Percentiles rank a stretch among this genome's conserved stretches.
phyloP scores from a whole-genome alignment of 371 early-diverging fungal genomes.

The Actinomortierella wolfii region DNA sequence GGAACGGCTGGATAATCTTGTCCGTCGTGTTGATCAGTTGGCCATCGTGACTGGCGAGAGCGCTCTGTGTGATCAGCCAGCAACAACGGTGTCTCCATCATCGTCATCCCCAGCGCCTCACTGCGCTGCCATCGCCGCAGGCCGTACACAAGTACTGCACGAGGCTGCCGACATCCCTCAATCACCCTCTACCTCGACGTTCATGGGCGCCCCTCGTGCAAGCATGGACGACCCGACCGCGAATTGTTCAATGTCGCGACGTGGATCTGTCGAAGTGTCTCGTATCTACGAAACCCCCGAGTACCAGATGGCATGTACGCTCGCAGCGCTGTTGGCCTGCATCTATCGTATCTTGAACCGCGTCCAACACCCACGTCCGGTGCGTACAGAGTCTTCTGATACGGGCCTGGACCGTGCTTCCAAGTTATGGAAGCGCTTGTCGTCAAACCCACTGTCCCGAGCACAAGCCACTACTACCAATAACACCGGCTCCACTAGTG shows the following conservation, averaged over 20 bases:
- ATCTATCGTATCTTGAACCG: slow-evolving; percentile 36
- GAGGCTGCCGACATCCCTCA: slow-evolving; percentile 15
- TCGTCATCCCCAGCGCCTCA: not conserved
- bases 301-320: slow-evolving; percentile 42
- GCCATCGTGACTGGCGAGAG: slow-evolving; percentile 7
- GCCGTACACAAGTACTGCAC: not conserved
- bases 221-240: slow-evolving; percentile 6
- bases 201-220: not conserved
- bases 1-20: slow-evolving; percentile 35
- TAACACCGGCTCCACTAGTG: slow-evolving; percentile 1
- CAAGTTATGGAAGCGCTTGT: slow-evolving; percentile 38
- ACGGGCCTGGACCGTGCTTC: slow-evolving; percentile 43
- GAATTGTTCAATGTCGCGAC: not conserved
- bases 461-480: slow-evolving; percentile 10
- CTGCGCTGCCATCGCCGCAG: not conserved
- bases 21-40: slow-evolving; percentile 40
- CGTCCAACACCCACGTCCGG: slow-evolving; percentile 18
- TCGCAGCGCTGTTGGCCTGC: slow-evolving; percentile 39
- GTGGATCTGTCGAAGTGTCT: slow-evolving; percentile 8
- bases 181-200: slow-evolving; percentile 4
- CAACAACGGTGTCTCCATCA: slow-evolving; percentile 1
- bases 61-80: not conserved
- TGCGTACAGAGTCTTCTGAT: slow-evolving; percentile 34
- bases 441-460: slow-evolving; percentile 24
- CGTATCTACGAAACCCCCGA: slow-evolving; percentile 44